Base-by-base conservation (phyloP, 495 filamentous ascomycete species). In the Lineolata rhizophorae region DNA sequence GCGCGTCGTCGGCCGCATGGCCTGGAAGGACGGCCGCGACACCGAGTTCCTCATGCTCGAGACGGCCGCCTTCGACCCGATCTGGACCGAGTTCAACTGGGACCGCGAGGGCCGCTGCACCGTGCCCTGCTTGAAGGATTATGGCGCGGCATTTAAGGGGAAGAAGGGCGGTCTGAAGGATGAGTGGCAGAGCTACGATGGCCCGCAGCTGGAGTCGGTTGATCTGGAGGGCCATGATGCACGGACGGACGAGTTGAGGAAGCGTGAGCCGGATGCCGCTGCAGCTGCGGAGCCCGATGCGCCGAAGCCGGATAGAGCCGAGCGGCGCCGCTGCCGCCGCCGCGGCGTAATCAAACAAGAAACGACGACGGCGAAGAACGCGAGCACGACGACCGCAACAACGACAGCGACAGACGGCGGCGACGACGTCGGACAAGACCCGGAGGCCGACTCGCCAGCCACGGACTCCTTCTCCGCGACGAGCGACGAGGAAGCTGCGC, bases 21-120 rank as follows among this genome's bases (percentile, higher is more conserved):
- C 64, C 5, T 62, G 59, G 57, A 62, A 62, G 35, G 64, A 68
- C 34, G 52, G 54, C 0, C 47, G 60, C 10, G 60, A 60, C 28
- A 49, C 56, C 12, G 63, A 67, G 30, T 53, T 66, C 20, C 41
- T 54, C 3, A 68, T 65, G 63, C 52, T 68, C 24, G 64, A 68
- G 38, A 67, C 61, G 3, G 64, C 59, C 1, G 48, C 61, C 1
- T 67, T 68, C 34, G 64, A 68, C 36, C 64, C 64, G 1, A 57
- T 67, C 35, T 67, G 65, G 51, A 62, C 60, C n/a, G 65, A 67
- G 33, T 59, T 67, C 36, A 57, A 67, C 32, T 56, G 60, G 48
- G 59, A 55, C 18, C 48, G 61, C n/a, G 53, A 58, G 27, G 60
- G 57, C 1, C 43, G 49, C 6, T 68, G 64, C 38, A 57, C 63